Conservation (phyloP, 257 asterid species). For the Nemophila menziesii region DNA sequence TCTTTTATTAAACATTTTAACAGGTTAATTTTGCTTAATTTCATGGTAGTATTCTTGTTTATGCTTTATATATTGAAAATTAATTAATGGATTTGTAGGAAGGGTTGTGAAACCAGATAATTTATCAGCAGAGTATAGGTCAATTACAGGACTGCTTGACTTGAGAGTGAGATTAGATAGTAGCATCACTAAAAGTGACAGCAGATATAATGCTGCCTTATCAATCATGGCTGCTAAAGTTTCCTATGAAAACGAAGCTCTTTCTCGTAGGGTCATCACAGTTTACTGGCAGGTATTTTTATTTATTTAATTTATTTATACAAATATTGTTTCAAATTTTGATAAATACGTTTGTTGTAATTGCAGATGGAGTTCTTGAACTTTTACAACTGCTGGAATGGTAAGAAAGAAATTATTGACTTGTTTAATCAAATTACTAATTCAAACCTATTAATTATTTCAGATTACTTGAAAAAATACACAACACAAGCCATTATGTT, state of each 20-base stretch:
- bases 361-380: constrained; percentile 56
- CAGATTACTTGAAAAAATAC: constrained; percentile 24
- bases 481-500: constrained; percentile 43
- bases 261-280: constrained; percentile 21
- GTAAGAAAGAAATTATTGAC: constrained; percentile 15
- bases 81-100: constrained; percentile 19
- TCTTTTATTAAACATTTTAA: constrained; percentile 29
- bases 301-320: background rate
- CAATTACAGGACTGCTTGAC: constrained; percentile 35
- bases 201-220: constrained; percentile 19
- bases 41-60: background rate
- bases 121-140: constrained; percentile 30
- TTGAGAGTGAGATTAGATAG: constrained; percentile 27
- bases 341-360: background rate
- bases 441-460: too few species aligned
- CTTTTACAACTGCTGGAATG: constrained; percentile 47
- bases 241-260: constrained; percentile 45
- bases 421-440: background rate
- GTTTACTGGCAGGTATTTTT: constrained; percentile 44
- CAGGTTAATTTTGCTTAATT: constrained; percentile 16
- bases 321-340: background rate
- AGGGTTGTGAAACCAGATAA: constrained; percentile 40
- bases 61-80: too few species aligned
- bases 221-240: constrained; percentile 60
- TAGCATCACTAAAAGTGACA: constrained; percentile 6